phyloP scores from a whole-genome alignment of 352 stramenopile genomes.

The Phytophthora nicotianae region DNA sequence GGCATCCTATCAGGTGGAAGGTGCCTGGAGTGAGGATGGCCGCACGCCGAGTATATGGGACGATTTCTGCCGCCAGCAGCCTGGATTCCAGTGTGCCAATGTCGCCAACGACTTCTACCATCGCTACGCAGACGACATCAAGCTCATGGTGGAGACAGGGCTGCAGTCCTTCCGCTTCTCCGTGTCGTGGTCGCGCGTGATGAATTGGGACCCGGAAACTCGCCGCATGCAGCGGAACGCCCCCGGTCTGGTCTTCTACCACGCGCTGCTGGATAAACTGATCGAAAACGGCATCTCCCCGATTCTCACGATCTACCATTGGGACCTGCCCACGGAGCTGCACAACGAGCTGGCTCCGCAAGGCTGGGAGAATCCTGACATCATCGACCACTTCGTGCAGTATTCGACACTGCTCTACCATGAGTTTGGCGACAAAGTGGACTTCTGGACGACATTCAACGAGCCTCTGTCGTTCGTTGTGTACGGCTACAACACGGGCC shows the following conservation, averaged over 20 bases:
- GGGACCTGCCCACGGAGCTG: constrained; percentile 82
- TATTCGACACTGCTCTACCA: constrained; percentile 91
- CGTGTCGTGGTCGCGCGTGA: constrained; percentile 90
- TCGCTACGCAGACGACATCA: constrained; percentile 88
- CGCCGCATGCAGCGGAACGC: constrained; percentile 58
- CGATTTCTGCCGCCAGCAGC: constrained; percentile 55
- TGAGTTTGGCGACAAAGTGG: constrained; percentile 90
- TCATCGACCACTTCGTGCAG: constrained; percentile 69
- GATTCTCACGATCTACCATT: constrained; percentile 94
- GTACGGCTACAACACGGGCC: constrained; percentile 85
- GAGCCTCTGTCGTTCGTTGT: constrained; percentile 90
- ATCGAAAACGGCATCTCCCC: constrained; percentile 78
- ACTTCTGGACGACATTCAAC: constrained; percentile 96
- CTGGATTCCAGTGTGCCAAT: constrained; percentile 79
- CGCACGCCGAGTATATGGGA: constrained; percentile 89
- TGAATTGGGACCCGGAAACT: constrained; percentile 68
- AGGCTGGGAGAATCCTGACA: constrained; percentile 48
- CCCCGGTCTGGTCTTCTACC: constrained; percentile 91
- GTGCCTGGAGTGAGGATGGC: constrained; percentile 72
- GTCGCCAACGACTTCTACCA: constrained; percentile 94
- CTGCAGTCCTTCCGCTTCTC: constrained; percentile 94
- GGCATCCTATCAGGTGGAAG: constrained; percentile 92
- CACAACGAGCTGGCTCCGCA: constrained; percentile 62
- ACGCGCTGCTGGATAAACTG: constrained; percentile 86
- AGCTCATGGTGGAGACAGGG: constrained; percentile 90